Conservation (phyloP, 1,284 basidiomycete genomes). For the Leccinum griseonigrum region DNA sequence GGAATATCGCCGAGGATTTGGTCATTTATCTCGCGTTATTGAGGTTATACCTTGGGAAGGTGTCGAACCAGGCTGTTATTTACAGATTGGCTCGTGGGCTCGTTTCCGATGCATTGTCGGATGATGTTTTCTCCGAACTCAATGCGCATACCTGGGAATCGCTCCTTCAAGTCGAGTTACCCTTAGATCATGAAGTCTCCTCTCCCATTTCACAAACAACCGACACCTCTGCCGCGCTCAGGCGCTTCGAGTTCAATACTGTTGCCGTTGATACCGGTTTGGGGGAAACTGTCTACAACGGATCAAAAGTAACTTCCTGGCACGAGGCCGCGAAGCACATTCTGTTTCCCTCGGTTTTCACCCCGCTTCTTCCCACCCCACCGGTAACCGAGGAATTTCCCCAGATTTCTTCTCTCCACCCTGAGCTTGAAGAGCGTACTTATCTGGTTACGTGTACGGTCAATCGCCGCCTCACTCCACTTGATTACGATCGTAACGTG, state of each 20-base stretch:
- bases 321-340: conserved; percentile 88
- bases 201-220: conserved; percentile 20
- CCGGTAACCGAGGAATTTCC: conserved; percentile 43
- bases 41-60: conserved; percentile 65
- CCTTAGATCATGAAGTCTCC: conserved; percentile 8
- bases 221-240: conserved; percentile 39
- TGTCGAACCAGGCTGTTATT: conserved; percentile 53
- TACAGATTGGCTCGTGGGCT: conserved; percentile 45
- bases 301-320: conserved; percentile 70
- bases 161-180: conserved; percentile 51
- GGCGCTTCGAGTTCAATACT: conserved; percentile 67
- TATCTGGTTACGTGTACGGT: conserved; percentile 93
- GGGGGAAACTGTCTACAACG: conserved; percentile 56
- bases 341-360: conserved; percentile 82
- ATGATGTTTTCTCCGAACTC: conserved; percentile 46
- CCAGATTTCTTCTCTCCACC: conserved; percentile 72
- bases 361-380: conserved; percentile 41
- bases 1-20: conserved; percentile 48
- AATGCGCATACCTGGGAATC: conserved; percentile 55
- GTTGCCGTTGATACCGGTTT: conserved; percentile 58
- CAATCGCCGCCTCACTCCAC: conserved; percentile 91
- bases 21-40: conserved; percentile 65
- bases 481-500: conserved; percentile 96
- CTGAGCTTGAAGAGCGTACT: conserved; percentile 87
- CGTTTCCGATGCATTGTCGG: conserved; percentile 43